phyloP scores from a whole-genome alignment of 371 early-diverging fungal genomes.

The Blastocladiella emersonii region DNA sequence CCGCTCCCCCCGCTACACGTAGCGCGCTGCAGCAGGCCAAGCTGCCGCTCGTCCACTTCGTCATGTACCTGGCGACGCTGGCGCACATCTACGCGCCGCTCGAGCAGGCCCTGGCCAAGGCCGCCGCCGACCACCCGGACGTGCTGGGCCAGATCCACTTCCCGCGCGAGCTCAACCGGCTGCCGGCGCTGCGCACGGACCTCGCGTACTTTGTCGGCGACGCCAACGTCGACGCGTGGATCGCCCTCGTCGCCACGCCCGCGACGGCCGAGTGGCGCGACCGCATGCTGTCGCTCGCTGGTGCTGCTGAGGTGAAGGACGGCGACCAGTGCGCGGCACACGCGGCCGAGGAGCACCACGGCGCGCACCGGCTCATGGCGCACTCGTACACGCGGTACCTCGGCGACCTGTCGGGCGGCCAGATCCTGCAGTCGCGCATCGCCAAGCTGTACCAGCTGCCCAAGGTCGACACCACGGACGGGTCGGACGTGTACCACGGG shows the following conservation, averaged over 20 bases:
- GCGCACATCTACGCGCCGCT: conserved; percentile 19
- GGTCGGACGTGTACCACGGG: conserved; percentile 30
- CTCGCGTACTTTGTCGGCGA: background rate
- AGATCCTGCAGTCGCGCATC: conserved; percentile 36
- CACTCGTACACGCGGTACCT: conserved; percentile 46
- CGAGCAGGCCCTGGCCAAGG: conserved; percentile 32
- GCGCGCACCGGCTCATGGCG: conserved; percentile 28
- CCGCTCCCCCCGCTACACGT: too few relatives aligned
- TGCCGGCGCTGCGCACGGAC: conserved; percentile 21
- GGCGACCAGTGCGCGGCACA: conserved; percentile 33
- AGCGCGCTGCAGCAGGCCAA: too few relatives aligned
- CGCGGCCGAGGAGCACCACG: conserved; percentile 30
- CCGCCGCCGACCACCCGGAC: conserved; percentile 24
- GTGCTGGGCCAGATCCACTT: conserved; percentile 37
- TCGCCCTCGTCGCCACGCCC: too few relatives aligned
- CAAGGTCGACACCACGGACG: conserved; percentile 18
- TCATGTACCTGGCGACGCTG: background rate
- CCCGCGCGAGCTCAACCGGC: conserved; percentile 34
- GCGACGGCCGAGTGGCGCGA: background rate
- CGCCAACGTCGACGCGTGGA: too few relatives aligned
- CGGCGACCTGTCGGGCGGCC: conserved; percentile 49
- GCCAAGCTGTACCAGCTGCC: conserved; percentile 30
- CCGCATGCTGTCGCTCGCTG: conserved; percentile 18
- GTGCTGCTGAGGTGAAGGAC: conserved; percentile 33
- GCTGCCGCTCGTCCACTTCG: too few relatives aligned